These are phyloP conservation scores for Colletotrichum ledebouriae DNA, from an alignment of 2,329 filamentous ascomycete genomes.

Conservation along the genomic window DNA sequence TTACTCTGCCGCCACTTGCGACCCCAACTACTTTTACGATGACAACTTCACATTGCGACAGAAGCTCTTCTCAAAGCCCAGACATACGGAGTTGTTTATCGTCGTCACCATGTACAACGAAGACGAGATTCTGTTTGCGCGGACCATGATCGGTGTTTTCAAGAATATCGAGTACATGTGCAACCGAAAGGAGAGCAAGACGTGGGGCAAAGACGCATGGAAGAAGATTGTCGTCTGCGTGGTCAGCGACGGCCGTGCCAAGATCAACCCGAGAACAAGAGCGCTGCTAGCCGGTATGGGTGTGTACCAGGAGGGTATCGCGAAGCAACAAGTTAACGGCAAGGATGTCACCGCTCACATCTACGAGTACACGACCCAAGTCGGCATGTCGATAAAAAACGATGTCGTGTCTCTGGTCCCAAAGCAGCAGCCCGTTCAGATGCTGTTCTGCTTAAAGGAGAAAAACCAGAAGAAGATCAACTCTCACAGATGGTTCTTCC, in stretches of 20 bases:
- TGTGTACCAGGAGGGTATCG: conserved; percentile 98
- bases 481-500: conserved; percentile 99
- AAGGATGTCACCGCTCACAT: conserved; percentile 98
- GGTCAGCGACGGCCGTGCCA: conserved; percentile 95
- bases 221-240: conserved; percentile 99
- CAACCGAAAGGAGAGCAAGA: conserved; percentile 91
- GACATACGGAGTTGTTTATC: conserved; percentile 95
- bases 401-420: conserved; percentile 87
- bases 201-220: conserved; percentile 98
- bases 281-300: conserved; percentile 93
- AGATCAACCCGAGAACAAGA: conserved; percentile 93
- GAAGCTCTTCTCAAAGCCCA: conserved; percentile 89
- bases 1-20: conserved; percentile 95
- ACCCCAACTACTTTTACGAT: conserved; percentile 88
- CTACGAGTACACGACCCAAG: conserved; percentile 94
- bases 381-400: conserved; percentile 90
- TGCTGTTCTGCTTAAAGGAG: conserved; percentile 98
- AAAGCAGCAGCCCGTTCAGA: conserved; percentile 91
- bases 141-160: conserved; percentile 96
- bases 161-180: conserved; percentile 99
- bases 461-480: conserved; percentile 99
- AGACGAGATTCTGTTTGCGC: conserved; percentile 94
- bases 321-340: conserved; percentile 96
- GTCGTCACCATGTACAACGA: conserved; percentile 99
- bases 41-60: conserved; percentile 93